Evolutionary conservation across 2,329 filamentous ascomycete genomes (phyloP).

Genomic region (Claviceps purpurea): DNA sequence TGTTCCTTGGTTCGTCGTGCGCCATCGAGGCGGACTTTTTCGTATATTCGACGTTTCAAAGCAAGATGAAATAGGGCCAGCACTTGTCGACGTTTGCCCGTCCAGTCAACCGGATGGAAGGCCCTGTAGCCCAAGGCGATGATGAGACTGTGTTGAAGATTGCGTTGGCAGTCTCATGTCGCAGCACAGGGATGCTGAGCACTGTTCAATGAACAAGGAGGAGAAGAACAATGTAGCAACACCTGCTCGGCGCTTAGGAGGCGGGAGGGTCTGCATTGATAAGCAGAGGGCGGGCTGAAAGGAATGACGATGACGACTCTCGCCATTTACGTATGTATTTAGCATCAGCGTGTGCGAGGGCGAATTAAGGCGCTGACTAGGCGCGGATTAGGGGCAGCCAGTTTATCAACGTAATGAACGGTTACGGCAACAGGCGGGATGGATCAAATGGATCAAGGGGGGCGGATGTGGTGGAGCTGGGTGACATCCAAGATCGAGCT

Average conservation of each 20-base stretch:
- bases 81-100: not conserved
- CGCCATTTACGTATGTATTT: not conserved
- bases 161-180: not conserved
- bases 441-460: too few relatives aligned
- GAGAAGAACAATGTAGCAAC: too few relatives aligned
- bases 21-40: not conserved
- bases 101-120: not conserved
- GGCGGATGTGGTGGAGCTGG: too few relatives aligned
- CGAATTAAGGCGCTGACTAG: too few relatives aligned
- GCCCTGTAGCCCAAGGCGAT: not conserved
- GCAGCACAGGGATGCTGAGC: not conserved
- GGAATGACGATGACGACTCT: slow-evolving; percentile 1
- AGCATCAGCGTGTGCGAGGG: too few relatives aligned
- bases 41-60: not conserved
- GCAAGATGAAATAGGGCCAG: not conserved
- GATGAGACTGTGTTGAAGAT: not conserved
- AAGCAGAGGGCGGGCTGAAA: not conserved
- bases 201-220: not conserved
- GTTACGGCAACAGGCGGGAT: too few relatives aligned
- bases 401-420: too few relatives aligned
- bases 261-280: not conserved
- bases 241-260: not conserved
- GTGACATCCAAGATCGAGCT: too few relatives aligned
- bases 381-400: too few relatives aligned
- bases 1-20: not conserved